Percentiles rank a stretch among this genome's conserved stretches.
phyloP scores from a whole-genome alignment of 164 flowering plant genomes.

The Annona cherimola region DNA sequence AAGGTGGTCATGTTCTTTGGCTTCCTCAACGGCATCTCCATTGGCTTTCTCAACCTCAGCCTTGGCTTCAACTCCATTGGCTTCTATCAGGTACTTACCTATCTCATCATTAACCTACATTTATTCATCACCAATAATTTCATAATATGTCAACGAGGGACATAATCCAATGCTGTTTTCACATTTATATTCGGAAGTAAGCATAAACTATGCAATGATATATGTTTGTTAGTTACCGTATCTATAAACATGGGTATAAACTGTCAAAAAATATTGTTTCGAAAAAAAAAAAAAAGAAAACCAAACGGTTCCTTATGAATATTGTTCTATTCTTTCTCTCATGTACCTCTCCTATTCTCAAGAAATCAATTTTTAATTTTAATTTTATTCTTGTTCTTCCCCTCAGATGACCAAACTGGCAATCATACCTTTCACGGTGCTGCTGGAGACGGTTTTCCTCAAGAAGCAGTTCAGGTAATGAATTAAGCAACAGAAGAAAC shows the following conservation, averaged over 20 bases:
- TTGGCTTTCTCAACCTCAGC: slow-evolving; percentile 90
- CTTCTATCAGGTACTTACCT: slow-evolving; percentile 65
- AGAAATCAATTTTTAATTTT: not conserved
- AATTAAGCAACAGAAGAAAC: not conserved
- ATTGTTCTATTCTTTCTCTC: not conserved
- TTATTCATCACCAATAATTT: too few relatives aligned
- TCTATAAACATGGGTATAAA: too few relatives aligned
- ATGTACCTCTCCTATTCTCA: not conserved
- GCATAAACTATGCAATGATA: too few relatives aligned
- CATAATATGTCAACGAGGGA: too few relatives aligned
- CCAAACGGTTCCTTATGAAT: not conserved
- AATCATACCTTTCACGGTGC: slow-evolving; percentile 92
- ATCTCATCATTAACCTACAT: too few relatives aligned
- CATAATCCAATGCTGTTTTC: too few relatives aligned
- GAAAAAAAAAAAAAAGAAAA: too few relatives aligned
- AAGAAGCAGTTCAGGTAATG: slow-evolving; percentile 91
- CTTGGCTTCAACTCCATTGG: slow-evolving; percentile 97
- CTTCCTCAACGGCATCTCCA: slow-evolving; percentile 81
- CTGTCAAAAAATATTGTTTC: too few relatives aligned
- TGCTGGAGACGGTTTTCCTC: slow-evolving; percentile 80
- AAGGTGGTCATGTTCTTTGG: slow-evolving; percentile 88
- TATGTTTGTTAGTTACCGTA: too few relatives aligned
- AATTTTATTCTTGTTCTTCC: not conserved
- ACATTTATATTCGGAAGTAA: too few relatives aligned
- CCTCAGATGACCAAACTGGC: slow-evolving; percentile 98